phyloP scores from a whole-genome alignment of 192 early-diverging fungal species.

The Dissophora globulifera region DNA sequence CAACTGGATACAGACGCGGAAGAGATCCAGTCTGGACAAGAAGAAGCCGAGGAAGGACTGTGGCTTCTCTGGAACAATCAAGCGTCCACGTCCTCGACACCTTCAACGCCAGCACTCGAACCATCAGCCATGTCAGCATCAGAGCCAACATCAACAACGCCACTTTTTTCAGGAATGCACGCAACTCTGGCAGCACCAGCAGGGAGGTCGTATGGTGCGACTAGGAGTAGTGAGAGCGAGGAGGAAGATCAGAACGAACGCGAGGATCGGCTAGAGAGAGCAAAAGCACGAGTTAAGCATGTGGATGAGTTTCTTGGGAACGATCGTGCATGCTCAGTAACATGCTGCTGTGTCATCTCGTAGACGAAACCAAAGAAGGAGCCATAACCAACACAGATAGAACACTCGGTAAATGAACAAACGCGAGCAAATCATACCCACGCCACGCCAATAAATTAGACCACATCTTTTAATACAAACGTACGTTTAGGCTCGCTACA shows the following conservation, averaged over 20 bases:
- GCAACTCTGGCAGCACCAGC: too few species aligned
- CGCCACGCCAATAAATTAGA: too few species aligned
- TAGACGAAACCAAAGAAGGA: neutral
- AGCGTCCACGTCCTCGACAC: neutral
- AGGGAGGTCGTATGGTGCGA: neutral
- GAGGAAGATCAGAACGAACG: conserved; percentile 18
- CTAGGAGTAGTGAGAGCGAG: neutral
- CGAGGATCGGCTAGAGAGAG: conserved; percentile 26
- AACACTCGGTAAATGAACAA: neutral
- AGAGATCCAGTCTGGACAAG: conserved; percentile 33
- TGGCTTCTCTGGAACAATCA: conserved; percentile 40
- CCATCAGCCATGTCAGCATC: too few species aligned
- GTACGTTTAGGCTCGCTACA: too few species aligned
- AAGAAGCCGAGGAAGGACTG: conserved; percentile 46
- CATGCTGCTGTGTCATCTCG: conserved; percentile 29
- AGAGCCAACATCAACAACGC: neutral
- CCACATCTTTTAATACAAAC: too few species aligned
- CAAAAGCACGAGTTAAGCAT: conserved; percentile 40
- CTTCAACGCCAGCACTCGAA: too few species aligned
- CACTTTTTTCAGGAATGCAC: too few species aligned
- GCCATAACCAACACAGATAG: neutral
- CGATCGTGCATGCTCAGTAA: neutral
- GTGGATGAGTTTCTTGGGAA: conserved; percentile 26
- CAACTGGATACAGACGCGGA: conserved; percentile 29
- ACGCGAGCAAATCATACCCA: too few species aligned